Conservation (phyloP, 768 basidiomycete genomes). For the Tricholoma sp. region DNA sequence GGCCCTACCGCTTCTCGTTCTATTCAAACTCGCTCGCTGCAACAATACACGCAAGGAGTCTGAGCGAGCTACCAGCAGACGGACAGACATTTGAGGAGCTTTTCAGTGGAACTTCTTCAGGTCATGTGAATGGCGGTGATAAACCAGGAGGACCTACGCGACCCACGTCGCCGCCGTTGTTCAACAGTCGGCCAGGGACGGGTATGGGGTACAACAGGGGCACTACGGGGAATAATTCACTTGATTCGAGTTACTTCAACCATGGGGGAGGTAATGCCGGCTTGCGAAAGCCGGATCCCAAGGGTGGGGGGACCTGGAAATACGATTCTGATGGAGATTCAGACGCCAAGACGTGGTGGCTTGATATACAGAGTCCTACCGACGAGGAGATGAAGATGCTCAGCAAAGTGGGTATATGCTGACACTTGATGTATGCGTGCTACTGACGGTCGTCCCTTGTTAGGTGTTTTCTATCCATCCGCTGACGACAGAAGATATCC, state of each 20-base stretch:
- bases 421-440: neutral
- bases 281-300: neutral
- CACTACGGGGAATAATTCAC: neutral
- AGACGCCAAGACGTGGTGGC: slow-evolving; percentile 92
- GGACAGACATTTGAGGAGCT: slow-evolving; percentile 91
- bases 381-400: slow-evolving; percentile 99
- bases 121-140: neutral
- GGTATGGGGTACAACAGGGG: neutral
- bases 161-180: neutral
- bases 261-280: neutral
- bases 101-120: slow-evolving; percentile 48
- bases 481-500: slow-evolving; percentile 97
- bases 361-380: slow-evolving; percentile 89
- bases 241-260: slow-evolving; percentile 3
- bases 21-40: slow-evolving; percentile 91
- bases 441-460: neutral
- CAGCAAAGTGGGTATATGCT: slow-evolving; percentile 59
- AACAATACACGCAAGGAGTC: slow-evolving; percentile 90
- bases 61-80: slow-evolving; percentile 91
- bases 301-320: neutral
- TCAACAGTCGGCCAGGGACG: neutral
- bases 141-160: neutral
- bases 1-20: slow-evolving; percentile 97
- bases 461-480: slow-evolving; percentile 97
- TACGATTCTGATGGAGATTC: slow-evolving; percentile 28